Evolutionary conservation across 1,284 basidiomycete species (phyloP), one percentile per base, ranked within the genome.

Genomic region (Lignosus rhinocerotis): DNA sequence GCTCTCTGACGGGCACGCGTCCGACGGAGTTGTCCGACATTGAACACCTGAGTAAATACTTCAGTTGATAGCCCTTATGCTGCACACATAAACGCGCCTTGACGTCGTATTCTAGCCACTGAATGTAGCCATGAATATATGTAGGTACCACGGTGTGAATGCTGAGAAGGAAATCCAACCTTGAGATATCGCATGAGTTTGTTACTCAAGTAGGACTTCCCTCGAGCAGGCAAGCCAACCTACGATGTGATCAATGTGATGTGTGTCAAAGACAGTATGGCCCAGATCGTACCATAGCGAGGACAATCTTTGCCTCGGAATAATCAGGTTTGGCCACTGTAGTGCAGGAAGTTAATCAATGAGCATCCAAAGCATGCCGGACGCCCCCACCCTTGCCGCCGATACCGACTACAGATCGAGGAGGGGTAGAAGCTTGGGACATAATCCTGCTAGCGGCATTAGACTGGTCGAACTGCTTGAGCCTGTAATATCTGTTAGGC

Each of bases 91-190:
- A 16, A 41, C 66, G 45, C 65, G 87, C 94, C 79, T 97, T 93
- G 59, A 99, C 97, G 64, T 96, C 87, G 74, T 98, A 99, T 75
- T 99, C 97, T 47, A 99, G 83, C 97, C 97, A 99, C 94, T 97
- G 67, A 5, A 30, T 10, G 14, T 10, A 33, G 14, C 17, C 10
- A 12, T 33, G 43, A 45, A 58, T 51, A 55, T 44, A 56, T 36
- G 42, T n/a, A 32, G 32, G 11, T 52, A 25, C 25, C 6, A n/a
- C 43, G 21, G 38, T 47, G 32, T 38, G 30, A 12, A 42, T 34
- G 16, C 19, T 17, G n/a, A 17, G 46, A 36, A 34, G 32, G 16
- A 41, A 64, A 80, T 62, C 62, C 12, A 54, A 88, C 90, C 68
- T 87, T 85, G 34, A 93, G 78, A 69, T 93, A 93, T 55, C 92